Evolutionary conservation across 2,329 filamentous ascomycete genomes (phyloP), one percentile per base, ranked within the genome.

Genomic region (Periconia sp.): DNA sequence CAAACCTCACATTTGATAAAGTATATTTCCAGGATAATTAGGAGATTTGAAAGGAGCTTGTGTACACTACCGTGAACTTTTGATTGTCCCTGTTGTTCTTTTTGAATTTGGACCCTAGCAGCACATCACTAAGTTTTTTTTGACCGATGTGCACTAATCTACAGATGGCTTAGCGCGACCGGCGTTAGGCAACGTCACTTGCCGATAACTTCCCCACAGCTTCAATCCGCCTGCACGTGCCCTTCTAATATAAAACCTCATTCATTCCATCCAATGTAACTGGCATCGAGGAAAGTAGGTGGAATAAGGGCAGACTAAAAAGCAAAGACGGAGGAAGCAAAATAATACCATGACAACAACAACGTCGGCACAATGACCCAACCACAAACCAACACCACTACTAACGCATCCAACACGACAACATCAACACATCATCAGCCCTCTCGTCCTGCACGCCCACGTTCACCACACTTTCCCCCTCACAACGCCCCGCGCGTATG

Each of bases 401-500:
- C 10, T n/a, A 37, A 37, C 15, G 33, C 33, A 5, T 6, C 33
- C 33, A 27, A 27, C 23, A 27, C 23, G 8, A 19, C 66, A 62
- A 33, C 73, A 70, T 10, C 77, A 77, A 41, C 82, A 82, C 55
- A 37, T 6, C 33, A n/a, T 53, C 55, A 54, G 18, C 61, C 68
- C 18, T 63, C 66, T 6, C 68, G 70, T 54, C 68, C 70, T 30
- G 58, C 65, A 40, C 69, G 72, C 31, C 69, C 72, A 18, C 67
- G 63, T 33, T 74, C 72, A 9, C 77, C 78, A 42, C 82, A 82
- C 55, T 86, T 86, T 61, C 85, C 85, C 41, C 76, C 79, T 30
- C 83, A 86, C 72, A 81, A 82, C 68, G 81, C 80, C 47, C 92
- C 92, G 47, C 88, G 93, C 67, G 91, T 93, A 66, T 97, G 94